These are phyloP conservation scores for Capsaspora owczarzaki DNA, from an alignment of 78 protist species.

Conservation along the genomic window DNA sequence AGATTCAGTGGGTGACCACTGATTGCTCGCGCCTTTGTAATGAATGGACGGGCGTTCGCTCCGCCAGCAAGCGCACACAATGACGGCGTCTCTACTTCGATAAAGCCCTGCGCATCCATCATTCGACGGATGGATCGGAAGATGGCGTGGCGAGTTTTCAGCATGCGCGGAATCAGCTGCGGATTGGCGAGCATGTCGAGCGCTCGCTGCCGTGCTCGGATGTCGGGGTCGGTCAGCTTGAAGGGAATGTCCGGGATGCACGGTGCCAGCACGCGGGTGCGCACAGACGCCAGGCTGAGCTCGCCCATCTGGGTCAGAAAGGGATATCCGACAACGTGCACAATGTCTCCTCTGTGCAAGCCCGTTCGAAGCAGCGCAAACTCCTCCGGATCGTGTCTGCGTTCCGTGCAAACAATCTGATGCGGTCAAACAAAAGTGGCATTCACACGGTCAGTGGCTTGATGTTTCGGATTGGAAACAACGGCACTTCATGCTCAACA, in stretches of 20 bases:
- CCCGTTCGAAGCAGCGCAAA: too few species aligned
- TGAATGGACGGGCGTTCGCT: constrained; percentile 96
- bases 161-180: not conserved
- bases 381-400: too few species aligned
- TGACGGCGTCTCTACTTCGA: constrained; percentile 95
- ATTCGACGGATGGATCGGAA: constrained; percentile 50
- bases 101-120: constrained; percentile 64
- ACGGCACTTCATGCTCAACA: too few species aligned
- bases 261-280: not conserved
- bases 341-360: not conserved
- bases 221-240: not conserved
- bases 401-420: too few species aligned
- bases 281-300: not conserved
- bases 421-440: too few species aligned
- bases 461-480: too few species aligned
- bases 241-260: not conserved
- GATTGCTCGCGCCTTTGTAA: constrained; percentile 89
- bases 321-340: not conserved
- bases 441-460: too few species aligned
- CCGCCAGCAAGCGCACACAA: constrained; percentile 91
- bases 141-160: not conserved
- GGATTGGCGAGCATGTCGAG: not conserved
- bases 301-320: not conserved
- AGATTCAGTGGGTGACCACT: constrained; percentile 63
- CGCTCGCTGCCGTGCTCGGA: not conserved